A percentile compares a stretch with the other conserved stretches of the same genome.
These are phyloP conservation scores for Aspergillus sp. DNA, from an alignment of 2,329 filamentous ascomycete species.

Conservation along the genomic window DNA sequence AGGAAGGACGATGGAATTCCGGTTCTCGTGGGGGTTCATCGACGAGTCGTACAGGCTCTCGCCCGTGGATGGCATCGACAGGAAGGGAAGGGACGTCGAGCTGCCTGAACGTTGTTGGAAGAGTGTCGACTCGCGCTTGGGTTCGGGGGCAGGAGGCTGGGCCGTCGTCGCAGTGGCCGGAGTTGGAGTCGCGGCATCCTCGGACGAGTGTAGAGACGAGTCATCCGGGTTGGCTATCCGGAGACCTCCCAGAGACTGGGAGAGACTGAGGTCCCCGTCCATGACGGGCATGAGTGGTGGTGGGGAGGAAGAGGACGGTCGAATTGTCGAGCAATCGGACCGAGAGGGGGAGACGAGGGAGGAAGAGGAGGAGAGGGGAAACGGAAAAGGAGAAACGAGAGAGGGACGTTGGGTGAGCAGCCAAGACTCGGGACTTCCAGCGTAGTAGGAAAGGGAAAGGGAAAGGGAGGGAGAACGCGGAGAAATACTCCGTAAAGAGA, in stretches of 20 bases:
- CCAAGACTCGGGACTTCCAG: neutral
- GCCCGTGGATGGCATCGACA: constrained; percentile 17
- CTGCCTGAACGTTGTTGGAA: constrained; percentile 20
- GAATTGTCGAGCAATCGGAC: neutral
- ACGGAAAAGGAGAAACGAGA: neutral
- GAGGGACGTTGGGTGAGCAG: neutral
- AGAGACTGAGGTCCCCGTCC: constrained; percentile 90
- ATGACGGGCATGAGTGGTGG: constrained; percentile 53
- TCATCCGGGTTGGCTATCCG: constrained; percentile 97
- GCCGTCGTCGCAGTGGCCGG: constrained; percentile 25
- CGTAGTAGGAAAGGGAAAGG: neutral
- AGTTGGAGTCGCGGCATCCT: constrained; percentile 31
- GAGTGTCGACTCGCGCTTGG: constrained; percentile 20
- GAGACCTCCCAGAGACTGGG: constrained; percentile 86
- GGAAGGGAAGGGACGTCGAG: constrained; percentile 15
- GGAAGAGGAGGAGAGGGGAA: neutral
- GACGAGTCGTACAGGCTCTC: constrained; percentile 4
- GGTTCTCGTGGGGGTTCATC: constrained; percentile 34
- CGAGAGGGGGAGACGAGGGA: constrained; percentile 9
- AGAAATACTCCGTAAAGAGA: neutral
- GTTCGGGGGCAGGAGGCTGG: constrained; percentile 22
- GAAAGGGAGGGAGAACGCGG: neutral
- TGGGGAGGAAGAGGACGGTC: neutral
- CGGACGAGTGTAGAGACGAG: constrained; percentile 47
- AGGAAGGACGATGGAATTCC: constrained; percentile 44